Evolutionary conservation across 352 stramenopile species (phyloP), one percentile per base, ranked within the genome.

Genomic region (Phytophthora multivora): DNA sequence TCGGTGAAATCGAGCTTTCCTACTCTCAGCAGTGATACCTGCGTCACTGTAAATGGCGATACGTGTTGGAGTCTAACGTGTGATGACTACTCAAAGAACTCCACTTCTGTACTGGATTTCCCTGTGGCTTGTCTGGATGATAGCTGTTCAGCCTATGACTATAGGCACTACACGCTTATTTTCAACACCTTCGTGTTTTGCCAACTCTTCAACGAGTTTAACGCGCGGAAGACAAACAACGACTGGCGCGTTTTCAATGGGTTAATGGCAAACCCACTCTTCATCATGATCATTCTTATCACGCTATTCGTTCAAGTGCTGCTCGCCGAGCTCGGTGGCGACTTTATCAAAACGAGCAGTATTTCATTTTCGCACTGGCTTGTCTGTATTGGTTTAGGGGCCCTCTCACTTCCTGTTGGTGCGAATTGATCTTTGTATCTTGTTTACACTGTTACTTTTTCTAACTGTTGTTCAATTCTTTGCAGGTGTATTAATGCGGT

Each of bases 171-270:
- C 74, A 98, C 96, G 4, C 78, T 99, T 46, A 87, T 99, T 66
- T 99, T 99, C 86, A 99, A 99, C 73, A 93, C 95, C 18, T 99
- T 99, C 70, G 97, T 99, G 6, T 98, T 99, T 60, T 89, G 86
- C 25, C 95, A 99, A 77, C 72, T 99, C 25, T 99, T 94, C 58
- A 94, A 94, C 63, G 86, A 94, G 52, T 90, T 94, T 66, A 94
- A 94, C 39, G 76, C 83, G 21, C 81, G 83, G 11, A 75, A 69
- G 28, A 98, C 98, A 56, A 94, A 97, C 71, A 97, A 98, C 67
- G 85, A 98, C 58, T 98, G 95, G 86, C 97, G 95, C 38, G 88
- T 99, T 16, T 98, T 99, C 73, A 75, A 65, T 4, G 95, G 95
- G 33, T 80, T 99, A 11, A 41, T 88, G 21, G 77, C 73, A 8